phyloP scores from a whole-genome alignment of 148 eudicot genomes.

The Fagopyrum esculentum region DNA sequence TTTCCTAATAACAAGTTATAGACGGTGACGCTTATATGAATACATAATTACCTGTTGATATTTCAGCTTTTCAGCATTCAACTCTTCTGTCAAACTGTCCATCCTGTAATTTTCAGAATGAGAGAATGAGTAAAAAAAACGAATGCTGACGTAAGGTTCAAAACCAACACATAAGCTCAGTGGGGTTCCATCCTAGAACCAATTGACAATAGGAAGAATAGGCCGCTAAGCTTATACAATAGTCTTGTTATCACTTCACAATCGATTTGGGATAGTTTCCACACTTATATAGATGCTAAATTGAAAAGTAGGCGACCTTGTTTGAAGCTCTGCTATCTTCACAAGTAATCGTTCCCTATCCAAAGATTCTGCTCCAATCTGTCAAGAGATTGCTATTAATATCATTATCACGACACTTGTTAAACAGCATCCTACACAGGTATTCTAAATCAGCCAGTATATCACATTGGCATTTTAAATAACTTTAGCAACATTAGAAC shows the following conservation, averaged over 20 bases:
- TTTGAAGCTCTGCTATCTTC: constrained; percentile 80
- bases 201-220: not conserved
- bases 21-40: not conserved
- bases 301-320: constrained; percentile 40
- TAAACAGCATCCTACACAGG: not conserved
- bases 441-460: not conserved
- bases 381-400: constrained; percentile 12
- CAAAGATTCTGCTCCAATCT: constrained; percentile 62
- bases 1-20: too few relatives aligned
- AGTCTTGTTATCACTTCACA: too few relatives aligned
- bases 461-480: not conserved
- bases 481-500: not conserved
- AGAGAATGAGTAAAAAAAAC: not conserved
- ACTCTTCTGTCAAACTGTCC: constrained; percentile 70
- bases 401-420: not conserved
- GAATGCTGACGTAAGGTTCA: too few relatives aligned
- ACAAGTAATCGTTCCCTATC: constrained; percentile 71
- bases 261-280: too few relatives aligned
- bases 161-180: too few relatives aligned
- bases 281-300: not conserved
- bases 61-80: constrained; percentile 67
- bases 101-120: constrained; percentile 44
- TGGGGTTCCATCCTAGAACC: too few relatives aligned
- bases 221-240: too few relatives aligned
- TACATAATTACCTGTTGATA: constrained; percentile 42